These are phyloP conservation scores for Jatropha multifida DNA, from an alignment of 441 rosid genomes.

Conservation along the genomic window DNA sequence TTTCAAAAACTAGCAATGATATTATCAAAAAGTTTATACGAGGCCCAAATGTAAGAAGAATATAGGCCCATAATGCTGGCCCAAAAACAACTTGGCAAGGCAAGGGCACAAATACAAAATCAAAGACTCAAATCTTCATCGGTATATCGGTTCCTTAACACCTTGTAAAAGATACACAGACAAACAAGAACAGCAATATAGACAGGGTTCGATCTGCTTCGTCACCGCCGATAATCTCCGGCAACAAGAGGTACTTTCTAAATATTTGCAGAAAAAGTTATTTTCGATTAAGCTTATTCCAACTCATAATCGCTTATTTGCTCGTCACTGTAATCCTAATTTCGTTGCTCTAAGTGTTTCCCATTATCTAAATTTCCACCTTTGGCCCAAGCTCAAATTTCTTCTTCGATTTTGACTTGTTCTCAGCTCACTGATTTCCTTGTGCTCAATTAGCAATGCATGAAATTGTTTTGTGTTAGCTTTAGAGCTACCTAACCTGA, in stretches of 20 bases:
- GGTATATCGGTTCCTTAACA: slow-evolving; percentile 9
- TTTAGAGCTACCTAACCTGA: slow-evolving; percentile 5
- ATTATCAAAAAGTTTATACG: no score
- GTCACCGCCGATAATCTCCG: slow-evolving; percentile 22
- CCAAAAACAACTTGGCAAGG: not conserved
- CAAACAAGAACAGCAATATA: slow-evolving; percentile 11
- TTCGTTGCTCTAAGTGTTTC: not conserved
- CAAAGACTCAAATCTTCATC: not conserved
- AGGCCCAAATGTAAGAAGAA: not conserved
- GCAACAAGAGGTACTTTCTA: slow-evolving; percentile 8
- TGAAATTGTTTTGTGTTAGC: slow-evolving; percentile 7
- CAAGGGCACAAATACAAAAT: slow-evolving; percentile 11
- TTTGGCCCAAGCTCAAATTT: not conserved
- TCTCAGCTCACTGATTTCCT: slow-evolving; percentile 23
- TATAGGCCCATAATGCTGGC: not conserved
- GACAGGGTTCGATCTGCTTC: slow-evolving; percentile 28
- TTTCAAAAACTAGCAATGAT: no score
- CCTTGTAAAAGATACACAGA: slow-evolving; percentile 3
- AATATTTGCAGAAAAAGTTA: not conserved
- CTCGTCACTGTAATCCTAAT: slow-evolving; percentile 1
- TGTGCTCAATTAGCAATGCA: slow-evolving; percentile 5
- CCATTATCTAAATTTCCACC: not conserved
- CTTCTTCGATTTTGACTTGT: not conserved
- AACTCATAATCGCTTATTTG: not conserved
- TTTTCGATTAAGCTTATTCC: slow-evolving; percentile 9